A percentile compares a stretch with the other conserved stretches of the same genome.
Evolutionary conservation across 164 flowering plant species (phyloP).

Genomic region (Echeveria elegans): DNA sequence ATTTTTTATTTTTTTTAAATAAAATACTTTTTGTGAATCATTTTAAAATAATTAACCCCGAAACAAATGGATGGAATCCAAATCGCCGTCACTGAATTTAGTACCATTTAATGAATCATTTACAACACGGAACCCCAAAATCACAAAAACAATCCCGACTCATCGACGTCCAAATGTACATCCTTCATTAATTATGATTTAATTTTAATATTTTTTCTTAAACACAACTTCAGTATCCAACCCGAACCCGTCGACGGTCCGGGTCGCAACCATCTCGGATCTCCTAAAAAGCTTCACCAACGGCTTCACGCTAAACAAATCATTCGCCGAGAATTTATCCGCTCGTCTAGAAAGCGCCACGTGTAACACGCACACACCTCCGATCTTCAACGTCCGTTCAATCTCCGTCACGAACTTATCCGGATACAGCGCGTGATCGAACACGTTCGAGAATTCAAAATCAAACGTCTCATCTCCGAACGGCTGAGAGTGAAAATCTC

Average conservation of each 20-base stretch:
- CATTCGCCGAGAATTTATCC: slow-evolving; percentile 85
- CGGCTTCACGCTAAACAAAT: slow-evolving; percentile 47
- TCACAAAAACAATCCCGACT: not conserved
- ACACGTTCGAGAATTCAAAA: slow-evolving; percentile 89
- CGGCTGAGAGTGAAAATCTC: slow-evolving; percentile 81
- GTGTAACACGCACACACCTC: slow-evolving; percentile 73
- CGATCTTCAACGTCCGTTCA: slow-evolving; percentile 73
- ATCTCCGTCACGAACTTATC: slow-evolving; percentile 61
- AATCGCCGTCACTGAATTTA: not conserved
- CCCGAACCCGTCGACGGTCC: slow-evolving; percentile 75
- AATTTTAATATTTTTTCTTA: slow-evolving; percentile 13
- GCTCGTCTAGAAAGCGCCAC: slow-evolving; percentile 48
- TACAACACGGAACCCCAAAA: not conserved
- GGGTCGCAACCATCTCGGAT: slow-evolving; percentile 41
- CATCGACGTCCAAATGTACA: no score
- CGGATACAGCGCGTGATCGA: slow-evolving; percentile 86
- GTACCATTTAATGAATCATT: not conserved
- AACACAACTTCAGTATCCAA: slow-evolving; percentile 74
- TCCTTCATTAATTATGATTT: no score
- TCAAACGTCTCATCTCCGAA: slow-evolving; percentile 59
- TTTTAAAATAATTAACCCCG: no score
- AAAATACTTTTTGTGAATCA: no score
- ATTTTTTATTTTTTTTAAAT: no score
- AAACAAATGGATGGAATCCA: no score
- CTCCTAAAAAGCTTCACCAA: slow-evolving; percentile 42